Percentiles rank a stretch among this genome's conserved stretches.
Evolutionary conservation across 257 asterid genomes (phyloP).

Genomic region (Salvia rosmarinus): DNA sequence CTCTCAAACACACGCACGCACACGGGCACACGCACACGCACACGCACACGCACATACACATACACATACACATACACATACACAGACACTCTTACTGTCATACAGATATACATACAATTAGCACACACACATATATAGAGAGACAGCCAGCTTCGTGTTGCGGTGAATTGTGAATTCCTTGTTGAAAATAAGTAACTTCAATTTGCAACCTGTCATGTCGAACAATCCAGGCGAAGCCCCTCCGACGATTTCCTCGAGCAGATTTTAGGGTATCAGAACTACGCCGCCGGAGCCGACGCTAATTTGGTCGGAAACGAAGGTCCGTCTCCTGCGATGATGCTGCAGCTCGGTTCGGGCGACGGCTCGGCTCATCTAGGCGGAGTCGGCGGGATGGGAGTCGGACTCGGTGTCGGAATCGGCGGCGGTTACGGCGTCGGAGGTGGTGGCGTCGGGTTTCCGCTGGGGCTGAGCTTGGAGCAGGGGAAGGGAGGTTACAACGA

Average conservation of each 20-base stretch:
- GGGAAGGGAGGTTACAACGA: slow-evolving; percentile 71
- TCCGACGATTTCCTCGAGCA: slow-evolving; percentile 91
- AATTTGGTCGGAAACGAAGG: slow-evolving; percentile 56
- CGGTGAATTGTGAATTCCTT: slow-evolving; percentile 1
- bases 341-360: slow-evolving; percentile 62
- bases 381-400: slow-evolving; percentile 54
- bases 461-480: slow-evolving; percentile 86
- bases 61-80: too few relatives aligned
- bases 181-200: slow-evolving; percentile 25
- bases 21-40: too few relatives aligned
- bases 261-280: slow-evolving; percentile 70
- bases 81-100: too few relatives aligned
- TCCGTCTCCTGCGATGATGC: slow-evolving; percentile 56
- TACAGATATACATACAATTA: neutral
- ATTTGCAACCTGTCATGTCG: slow-evolving; percentile 55
- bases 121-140: neutral
- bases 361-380: slow-evolving; percentile 61
- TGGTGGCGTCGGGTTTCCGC: slow-evolving; percentile 63
- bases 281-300: slow-evolving; percentile 48
- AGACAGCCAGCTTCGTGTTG: neutral
- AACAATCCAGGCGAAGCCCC: slow-evolving; percentile 68
- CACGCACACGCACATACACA: too few relatives aligned
- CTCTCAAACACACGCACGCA: neutral
- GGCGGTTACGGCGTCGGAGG: slow-evolving; percentile 43
- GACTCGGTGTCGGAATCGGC: slow-evolving; percentile 43